These are phyloP conservation scores for Cladosporium colombiae DNA, from an alignment of 2,329 filamentous ascomycete species.

Conservation along the genomic window DNA sequence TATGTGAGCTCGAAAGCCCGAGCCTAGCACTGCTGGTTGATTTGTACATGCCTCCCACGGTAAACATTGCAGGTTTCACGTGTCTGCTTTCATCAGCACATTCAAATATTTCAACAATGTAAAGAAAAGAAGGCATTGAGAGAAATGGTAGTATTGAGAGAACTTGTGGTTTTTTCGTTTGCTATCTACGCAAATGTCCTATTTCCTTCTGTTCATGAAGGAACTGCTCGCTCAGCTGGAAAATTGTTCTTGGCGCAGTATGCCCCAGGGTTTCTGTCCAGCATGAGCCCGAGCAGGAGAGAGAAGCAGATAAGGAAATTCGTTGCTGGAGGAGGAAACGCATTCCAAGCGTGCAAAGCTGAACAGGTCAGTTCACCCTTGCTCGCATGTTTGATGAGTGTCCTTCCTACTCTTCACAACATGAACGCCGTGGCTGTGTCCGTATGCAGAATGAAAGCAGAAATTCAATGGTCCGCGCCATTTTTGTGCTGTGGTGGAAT, in stretches of 20 bases:
- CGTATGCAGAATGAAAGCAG: slow-evolving; percentile 3
- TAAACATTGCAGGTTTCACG: no score
- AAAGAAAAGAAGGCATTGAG: no score
- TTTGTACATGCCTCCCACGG: no score
- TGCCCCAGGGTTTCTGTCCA: background rate
- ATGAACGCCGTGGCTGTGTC: background rate
- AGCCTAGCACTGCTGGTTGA: no score
- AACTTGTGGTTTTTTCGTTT: background rate
- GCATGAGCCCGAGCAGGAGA: background rate
- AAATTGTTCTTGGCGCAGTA: background rate
- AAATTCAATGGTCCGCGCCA: background rate
- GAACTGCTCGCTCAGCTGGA: background rate
- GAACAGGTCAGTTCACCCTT: background rate
- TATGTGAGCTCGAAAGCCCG: no score
- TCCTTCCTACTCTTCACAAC: background rate
- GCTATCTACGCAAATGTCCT: background rate
- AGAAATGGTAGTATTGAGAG: no score
- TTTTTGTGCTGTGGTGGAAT: slow-evolving; percentile 6
- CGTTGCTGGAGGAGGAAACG: background rate
- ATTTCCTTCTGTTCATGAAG: background rate
- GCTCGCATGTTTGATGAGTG: background rate
- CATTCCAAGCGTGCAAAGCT: background rate
- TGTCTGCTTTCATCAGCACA: no score
- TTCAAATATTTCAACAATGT: no score
- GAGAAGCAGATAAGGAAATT: background rate